These are phyloP conservation scores for Apophysomyces ossiformis DNA, from an alignment of 371 early-diverging fungal species.

Conservation along the genomic window DNA sequence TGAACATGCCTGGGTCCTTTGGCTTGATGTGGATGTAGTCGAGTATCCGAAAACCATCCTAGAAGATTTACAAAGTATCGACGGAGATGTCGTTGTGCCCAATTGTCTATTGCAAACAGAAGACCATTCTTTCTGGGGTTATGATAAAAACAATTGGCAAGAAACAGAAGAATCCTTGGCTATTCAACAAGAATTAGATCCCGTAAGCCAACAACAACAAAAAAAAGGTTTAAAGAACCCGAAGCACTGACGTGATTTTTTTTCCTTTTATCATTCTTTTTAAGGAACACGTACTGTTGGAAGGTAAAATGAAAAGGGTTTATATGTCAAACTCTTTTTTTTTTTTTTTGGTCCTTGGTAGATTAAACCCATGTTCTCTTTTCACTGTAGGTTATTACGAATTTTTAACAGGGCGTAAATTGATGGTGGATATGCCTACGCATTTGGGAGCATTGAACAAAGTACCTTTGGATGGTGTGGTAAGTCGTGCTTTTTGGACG, in stretches of 20 bases:
- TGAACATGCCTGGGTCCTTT: constrained; percentile 64
- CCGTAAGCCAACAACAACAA: constrained; percentile 22
- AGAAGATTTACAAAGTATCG: constrained; percentile 54
- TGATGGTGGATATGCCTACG: constrained; percentile 55
- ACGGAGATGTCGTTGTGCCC: constrained; percentile 65
- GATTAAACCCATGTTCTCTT: background rate
- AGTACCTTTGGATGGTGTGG: constrained; percentile 51
- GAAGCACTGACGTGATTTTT: constrained; percentile 3
- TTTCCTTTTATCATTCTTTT: constrained; percentile 8
- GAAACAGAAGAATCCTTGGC: constrained; percentile 62
- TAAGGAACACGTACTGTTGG: constrained; percentile 42
- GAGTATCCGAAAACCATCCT: constrained; percentile 58
- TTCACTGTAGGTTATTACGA: constrained; percentile 42
- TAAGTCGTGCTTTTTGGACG: constrained; percentile 15
- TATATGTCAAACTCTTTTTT: background rate
- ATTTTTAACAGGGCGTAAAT: constrained; percentile 44
- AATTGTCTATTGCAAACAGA: constrained; percentile 59
- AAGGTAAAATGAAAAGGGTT: constrained; percentile 29
- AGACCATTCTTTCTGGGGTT: constrained; percentile 52
- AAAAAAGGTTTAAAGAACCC: too few relatives aligned
- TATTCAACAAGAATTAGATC: constrained; percentile 56
- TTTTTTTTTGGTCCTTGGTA: constrained; percentile 9
- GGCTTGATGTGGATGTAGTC: constrained; percentile 66
- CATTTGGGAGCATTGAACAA: constrained; percentile 36
- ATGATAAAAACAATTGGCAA: constrained; percentile 75